A percentile compares a stretch with the other conserved stretches of the same genome.
Conservation (phyloP, 2,329 filamentous ascomycete species). For the Boeremia exigua region DNA sequence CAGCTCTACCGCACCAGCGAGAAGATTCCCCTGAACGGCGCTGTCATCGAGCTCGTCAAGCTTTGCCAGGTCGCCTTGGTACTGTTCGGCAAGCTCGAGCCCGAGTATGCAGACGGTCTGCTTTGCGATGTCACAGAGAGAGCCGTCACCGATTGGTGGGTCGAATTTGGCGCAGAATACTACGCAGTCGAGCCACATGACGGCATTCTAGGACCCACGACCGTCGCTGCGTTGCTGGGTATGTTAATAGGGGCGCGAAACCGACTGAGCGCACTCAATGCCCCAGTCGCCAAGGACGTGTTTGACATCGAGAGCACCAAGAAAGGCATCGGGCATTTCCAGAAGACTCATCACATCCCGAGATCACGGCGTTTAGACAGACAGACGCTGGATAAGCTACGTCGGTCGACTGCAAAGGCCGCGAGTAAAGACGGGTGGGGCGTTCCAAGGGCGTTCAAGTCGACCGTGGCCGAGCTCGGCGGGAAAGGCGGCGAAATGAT, state of each 20-base stretch:
- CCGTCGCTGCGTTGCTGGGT: conserved; percentile 84
- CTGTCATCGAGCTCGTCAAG: conserved; percentile 88
- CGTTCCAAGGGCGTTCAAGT: conserved; percentile 92
- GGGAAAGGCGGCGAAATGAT: conserved; percentile 94
- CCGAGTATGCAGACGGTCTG: conserved; percentile 88
- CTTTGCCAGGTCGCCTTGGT: conserved; percentile 88
- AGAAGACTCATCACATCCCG: conserved; percentile 84
- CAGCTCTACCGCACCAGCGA: conserved; percentile 90
- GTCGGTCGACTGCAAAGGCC: conserved; percentile 85
- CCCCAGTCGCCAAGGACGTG: conserved; percentile 85
- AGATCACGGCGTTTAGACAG: conserved; percentile 81
- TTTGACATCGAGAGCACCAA: conserved; percentile 87
- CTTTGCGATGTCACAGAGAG: conserved; percentile 93
- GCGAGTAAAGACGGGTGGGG: conserved; percentile 89
- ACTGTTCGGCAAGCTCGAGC: conserved; percentile 85
- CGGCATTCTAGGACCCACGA: conserved; percentile 89
- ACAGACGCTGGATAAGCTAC: conserved; percentile 80
- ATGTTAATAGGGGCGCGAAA: conserved; percentile 90
- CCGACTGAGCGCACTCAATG: conserved; percentile 81
- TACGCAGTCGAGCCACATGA: conserved; percentile 93
- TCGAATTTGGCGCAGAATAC: conserved; percentile 87
- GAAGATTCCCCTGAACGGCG: conserved; percentile 75
- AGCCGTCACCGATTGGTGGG: conserved; percentile 94
- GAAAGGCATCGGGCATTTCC: conserved; percentile 83
- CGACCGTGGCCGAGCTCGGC: conserved; percentile 89